A percentile compares a stretch with the other conserved stretches of the same genome.
These are phyloP conservation scores for Globisporangium apiculatum DNA, from an alignment of 352 stramenopile genomes.

Conservation along the genomic window DNA sequence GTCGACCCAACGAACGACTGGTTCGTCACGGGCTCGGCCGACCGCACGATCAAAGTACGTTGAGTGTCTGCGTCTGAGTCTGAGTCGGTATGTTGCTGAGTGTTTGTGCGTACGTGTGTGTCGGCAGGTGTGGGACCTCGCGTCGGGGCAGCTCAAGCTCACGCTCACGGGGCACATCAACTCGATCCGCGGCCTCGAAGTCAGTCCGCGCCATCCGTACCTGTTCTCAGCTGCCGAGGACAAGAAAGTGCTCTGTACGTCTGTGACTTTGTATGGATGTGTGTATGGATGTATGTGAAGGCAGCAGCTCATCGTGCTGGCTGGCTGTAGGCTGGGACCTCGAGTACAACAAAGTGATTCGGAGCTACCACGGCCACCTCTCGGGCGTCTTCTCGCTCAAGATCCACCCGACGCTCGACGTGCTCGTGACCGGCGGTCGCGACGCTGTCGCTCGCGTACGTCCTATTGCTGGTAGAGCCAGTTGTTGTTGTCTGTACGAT, in stretches of 20 bases:
- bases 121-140: conserved; percentile 90
- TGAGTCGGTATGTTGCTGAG: not conserved
- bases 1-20: conserved; percentile 98
- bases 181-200: conserved; percentile 94
- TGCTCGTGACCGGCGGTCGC: conserved; percentile 96
- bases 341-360: conserved; percentile 99
- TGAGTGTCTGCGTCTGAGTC: not conserved
- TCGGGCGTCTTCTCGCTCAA: conserved; percentile 96
- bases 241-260: conserved; percentile 95
- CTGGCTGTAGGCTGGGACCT: conserved; percentile 91
- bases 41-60: conserved; percentile 95
- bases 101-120: not conserved
- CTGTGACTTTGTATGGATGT: too few relatives aligned
- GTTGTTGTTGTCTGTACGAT: too few relatives aligned
- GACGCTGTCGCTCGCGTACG: conserved; percentile 77
- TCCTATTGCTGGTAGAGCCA: not conserved
- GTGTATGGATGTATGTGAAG: not conserved
- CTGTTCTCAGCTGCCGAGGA: conserved; percentile 98
- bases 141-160: conserved; percentile 95
- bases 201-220: conserved; percentile 95
- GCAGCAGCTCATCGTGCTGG: not conserved
- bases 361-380: conserved; percentile 99
- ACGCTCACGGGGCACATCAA: conserved; percentile 99
- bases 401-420: conserved; percentile 97
- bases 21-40: conserved; percentile 96